Conservation (phyloP, 169 alveolate species). For the Toxoplasma gondii region DNA sequence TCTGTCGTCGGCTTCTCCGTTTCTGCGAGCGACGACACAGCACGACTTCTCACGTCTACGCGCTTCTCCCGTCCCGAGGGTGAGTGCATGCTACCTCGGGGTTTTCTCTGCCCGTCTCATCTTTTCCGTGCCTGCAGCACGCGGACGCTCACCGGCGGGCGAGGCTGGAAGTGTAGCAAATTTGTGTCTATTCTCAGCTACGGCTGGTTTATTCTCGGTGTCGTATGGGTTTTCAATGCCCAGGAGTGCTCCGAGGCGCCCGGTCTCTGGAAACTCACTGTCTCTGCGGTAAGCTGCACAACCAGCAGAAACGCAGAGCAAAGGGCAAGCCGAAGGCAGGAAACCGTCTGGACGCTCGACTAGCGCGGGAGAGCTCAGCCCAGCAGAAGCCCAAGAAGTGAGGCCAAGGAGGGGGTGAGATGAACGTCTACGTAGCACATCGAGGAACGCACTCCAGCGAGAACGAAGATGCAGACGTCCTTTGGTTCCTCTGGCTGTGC, state of each 20-base stretch:
- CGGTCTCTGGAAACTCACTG: constrained; percentile 52
- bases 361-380: too few relatives aligned
- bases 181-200: constrained; percentile 33
- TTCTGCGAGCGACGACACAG: neutral
- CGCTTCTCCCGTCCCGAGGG: neutral
- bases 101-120: neutral
- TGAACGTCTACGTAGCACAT: too few relatives aligned
- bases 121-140: neutral
- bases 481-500: neutral
- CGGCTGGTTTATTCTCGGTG: constrained; percentile 67
- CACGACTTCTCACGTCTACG: neutral
- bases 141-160: constrained; percentile 33
- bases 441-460: too few relatives aligned
- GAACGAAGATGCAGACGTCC: too few relatives aligned
- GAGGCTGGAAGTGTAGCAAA: constrained; percentile 57
- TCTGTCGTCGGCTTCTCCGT: neutral
- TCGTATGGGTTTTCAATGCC: constrained; percentile 57
- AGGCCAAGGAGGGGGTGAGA: too few relatives aligned
- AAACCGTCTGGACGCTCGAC: neutral
- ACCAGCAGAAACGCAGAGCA: neutral
- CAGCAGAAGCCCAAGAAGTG: too few relatives aligned
- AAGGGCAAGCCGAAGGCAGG: neutral
- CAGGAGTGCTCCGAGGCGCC: constrained; percentile 54
- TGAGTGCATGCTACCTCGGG: neutral
- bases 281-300: constrained; percentile 49